Evolutionary conservation across 2,329 filamentous ascomycete genomes (phyloP).

Genomic region (Knufia petricola): DNA sequence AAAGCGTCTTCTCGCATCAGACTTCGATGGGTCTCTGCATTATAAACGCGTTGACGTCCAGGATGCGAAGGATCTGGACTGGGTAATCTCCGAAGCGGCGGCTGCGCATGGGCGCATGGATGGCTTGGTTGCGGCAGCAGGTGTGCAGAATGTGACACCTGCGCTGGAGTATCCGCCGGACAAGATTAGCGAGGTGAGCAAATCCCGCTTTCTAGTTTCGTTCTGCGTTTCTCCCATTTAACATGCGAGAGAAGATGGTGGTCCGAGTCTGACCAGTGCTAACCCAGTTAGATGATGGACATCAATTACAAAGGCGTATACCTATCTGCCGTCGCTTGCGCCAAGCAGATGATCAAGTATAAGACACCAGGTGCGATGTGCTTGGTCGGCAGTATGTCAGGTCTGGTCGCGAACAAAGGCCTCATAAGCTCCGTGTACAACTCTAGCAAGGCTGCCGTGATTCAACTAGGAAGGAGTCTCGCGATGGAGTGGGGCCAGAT

Average conservation of each 20-base stretch:
- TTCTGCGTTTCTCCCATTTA: background rate
- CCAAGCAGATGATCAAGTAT: slow-evolving; percentile 54
- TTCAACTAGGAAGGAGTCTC: slow-evolving; percentile 39
- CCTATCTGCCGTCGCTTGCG: slow-evolving; percentile 55
- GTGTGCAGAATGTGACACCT: slow-evolving; percentile 68
- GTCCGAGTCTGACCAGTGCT: background rate
- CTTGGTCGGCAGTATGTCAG: slow-evolving; percentile 55
- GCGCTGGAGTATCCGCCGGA: slow-evolving; percentile 66
- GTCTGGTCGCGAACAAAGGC: slow-evolving; percentile 48
- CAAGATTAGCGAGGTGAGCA: slow-evolving; percentile 28
- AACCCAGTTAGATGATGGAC: slow-evolving; percentile 44
- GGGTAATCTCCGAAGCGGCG: slow-evolving; percentile 59
- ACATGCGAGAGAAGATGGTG: too few relatives aligned
- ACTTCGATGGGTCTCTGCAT: slow-evolving; percentile 57
- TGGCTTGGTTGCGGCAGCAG: slow-evolving; percentile 65
- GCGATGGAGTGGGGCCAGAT: slow-evolving; percentile 40
- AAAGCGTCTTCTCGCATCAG: slow-evolving; percentile 46
- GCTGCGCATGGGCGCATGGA: slow-evolving; percentile 63
- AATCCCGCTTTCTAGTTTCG: background rate
- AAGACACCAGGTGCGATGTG: slow-evolving; percentile 51
- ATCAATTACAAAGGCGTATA: slow-evolving; percentile 53
- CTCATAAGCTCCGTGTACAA: slow-evolving; percentile 42
- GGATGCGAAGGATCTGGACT: slow-evolving; percentile 58
- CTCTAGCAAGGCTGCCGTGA: slow-evolving; percentile 39
- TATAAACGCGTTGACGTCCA: slow-evolving; percentile 77